Conservation (phyloP, 352 stramenopile genomes). For the Vaucheria bursata region DNA sequence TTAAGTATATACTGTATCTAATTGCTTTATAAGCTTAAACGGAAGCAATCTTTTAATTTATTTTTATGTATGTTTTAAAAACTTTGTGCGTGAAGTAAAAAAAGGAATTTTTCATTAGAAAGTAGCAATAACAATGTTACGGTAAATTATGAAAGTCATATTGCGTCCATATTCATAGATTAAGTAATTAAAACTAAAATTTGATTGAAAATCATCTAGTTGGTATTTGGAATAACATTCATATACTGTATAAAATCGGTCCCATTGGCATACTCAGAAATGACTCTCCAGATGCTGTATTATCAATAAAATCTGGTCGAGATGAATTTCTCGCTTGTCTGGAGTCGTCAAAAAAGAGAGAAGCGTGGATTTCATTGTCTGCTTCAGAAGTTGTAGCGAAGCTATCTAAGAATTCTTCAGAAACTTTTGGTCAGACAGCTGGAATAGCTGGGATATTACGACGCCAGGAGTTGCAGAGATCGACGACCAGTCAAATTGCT, state of each 20-base stretch:
- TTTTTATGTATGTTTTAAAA: too few species aligned
- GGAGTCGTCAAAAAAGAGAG: conserved; percentile 14
- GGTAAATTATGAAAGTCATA: too few species aligned
- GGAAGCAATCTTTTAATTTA: too few species aligned
- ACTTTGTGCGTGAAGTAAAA: too few species aligned
- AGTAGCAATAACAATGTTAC: too few species aligned
- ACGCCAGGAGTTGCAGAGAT: conserved; percentile 31
- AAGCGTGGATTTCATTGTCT: conserved; percentile 36
- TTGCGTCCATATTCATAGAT: too few species aligned
- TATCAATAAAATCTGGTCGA: not conserved
- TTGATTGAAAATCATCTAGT: too few species aligned
- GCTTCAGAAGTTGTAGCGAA: conserved; percentile 26
- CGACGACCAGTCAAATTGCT: conserved; percentile 58
- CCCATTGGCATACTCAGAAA: not conserved
- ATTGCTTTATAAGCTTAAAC: too few species aligned
- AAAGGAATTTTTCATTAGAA: too few species aligned
- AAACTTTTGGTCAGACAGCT: conserved; percentile 18
- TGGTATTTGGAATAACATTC: conserved; percentile 6
- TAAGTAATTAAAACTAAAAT: too few species aligned
- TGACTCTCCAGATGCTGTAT: conserved; percentile 2
- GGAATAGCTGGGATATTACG: conserved; percentile 47
- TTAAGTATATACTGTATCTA: too few species aligned
- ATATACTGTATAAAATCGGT: conserved; percentile 8
- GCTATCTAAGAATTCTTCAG: not conserved
- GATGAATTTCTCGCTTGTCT: conserved; percentile 18